phyloP scores from a whole-genome alignment of 1,284 basidiomycete genomes.

The Melampsora larici-populina region DNA sequence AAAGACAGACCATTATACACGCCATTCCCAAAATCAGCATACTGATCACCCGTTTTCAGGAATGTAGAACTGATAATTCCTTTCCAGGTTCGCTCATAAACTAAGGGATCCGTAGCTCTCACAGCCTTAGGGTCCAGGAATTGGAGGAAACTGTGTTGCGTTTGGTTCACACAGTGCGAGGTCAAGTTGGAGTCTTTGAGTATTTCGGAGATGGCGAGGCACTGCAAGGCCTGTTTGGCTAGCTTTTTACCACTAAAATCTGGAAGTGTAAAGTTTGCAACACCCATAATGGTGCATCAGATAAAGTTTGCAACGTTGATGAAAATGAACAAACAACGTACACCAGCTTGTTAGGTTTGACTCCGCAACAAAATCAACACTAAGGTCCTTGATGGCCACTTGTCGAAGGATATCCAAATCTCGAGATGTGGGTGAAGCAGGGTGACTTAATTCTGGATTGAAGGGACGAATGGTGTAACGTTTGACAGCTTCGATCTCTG shows the following conservation, averaged over 20 bases:
- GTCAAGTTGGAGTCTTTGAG: slow-evolving; percentile 13
- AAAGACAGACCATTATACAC: slow-evolving; percentile 30
- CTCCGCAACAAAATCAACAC: slow-evolving; percentile 26
- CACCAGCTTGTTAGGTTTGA: slow-evolving; percentile 38
- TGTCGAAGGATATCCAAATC: slow-evolving; percentile 19
- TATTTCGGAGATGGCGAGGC: slow-evolving; percentile 23
- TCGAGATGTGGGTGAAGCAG: slow-evolving; percentile 12
- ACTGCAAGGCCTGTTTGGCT: slow-evolving; percentile 41
- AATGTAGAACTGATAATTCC: slow-evolving; percentile 42
- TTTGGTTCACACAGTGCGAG: slow-evolving; percentile 12
- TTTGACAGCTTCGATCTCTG: slow-evolving; percentile 10
- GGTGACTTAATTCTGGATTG: neutral
- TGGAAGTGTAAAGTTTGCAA: neutral
- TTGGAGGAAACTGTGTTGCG: slow-evolving; percentile 25
- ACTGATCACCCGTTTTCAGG: slow-evolving; percentile 25
- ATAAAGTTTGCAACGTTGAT: neutral
- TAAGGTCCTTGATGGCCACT: slow-evolving; percentile 24
- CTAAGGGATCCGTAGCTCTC: slow-evolving; percentile 7
- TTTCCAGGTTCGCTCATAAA: slow-evolving; percentile 44
- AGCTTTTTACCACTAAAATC: slow-evolving; percentile 44
- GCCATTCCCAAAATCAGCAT: slow-evolving; percentile 44
- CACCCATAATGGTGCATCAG: neutral
- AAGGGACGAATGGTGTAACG: slow-evolving; percentile 22
- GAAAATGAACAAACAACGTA: neutral
- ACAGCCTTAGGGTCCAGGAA: slow-evolving; percentile 12